Evolutionary conservation across 1,284 basidiomycete genomes (phyloP).

Genomic region (Schizophyllum commune): DNA sequence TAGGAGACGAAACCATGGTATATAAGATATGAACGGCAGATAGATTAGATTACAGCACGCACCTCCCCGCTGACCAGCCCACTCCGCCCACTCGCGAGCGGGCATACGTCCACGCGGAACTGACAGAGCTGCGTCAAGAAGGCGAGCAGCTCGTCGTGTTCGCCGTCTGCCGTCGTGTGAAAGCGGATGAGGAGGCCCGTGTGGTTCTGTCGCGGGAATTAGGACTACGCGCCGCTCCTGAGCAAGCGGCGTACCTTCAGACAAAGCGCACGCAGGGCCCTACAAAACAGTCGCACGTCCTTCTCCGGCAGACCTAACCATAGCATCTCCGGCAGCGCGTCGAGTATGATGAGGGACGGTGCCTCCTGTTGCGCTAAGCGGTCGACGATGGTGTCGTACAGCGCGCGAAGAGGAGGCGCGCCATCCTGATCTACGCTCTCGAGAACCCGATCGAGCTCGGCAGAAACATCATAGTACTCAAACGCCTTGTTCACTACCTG

Average conservation of each 20-base stretch:
- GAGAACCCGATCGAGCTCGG: not conserved
- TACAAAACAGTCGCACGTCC: conserved; percentile 46
- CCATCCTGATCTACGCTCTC: not conserved
- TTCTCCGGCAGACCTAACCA: conserved; percentile 53
- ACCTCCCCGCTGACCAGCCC: conserved; percentile 72
- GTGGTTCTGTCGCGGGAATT: conserved; percentile 36
- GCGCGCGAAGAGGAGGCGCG: not conserved
- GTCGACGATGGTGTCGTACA: not conserved
- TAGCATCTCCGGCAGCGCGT: conserved; percentile 56
- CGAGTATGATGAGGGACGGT: conserved; percentile 46
- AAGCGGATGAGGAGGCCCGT: conserved; percentile 45
- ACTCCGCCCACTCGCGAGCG: conserved; percentile 63
- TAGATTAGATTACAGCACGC: conserved; percentile 10
- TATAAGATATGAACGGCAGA: too few relatives aligned
- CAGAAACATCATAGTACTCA: not conserved
- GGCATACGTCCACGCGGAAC: conserved; percentile 61
- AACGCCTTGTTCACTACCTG: not conserved
- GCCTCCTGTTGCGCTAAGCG: not conserved
- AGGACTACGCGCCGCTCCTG: not conserved
- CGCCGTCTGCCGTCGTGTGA: conserved; percentile 40
- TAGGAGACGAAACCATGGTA: too few relatives aligned
- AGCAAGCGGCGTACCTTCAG: conserved; percentile 32
- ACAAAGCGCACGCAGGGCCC: conserved; percentile 50
- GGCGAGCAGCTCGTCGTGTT: conserved; percentile 51
- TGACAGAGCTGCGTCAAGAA: conserved; percentile 49